Base-by-base conservation (phyloP, 169 alveolate genomes). In the Babesia ovis region DNA sequence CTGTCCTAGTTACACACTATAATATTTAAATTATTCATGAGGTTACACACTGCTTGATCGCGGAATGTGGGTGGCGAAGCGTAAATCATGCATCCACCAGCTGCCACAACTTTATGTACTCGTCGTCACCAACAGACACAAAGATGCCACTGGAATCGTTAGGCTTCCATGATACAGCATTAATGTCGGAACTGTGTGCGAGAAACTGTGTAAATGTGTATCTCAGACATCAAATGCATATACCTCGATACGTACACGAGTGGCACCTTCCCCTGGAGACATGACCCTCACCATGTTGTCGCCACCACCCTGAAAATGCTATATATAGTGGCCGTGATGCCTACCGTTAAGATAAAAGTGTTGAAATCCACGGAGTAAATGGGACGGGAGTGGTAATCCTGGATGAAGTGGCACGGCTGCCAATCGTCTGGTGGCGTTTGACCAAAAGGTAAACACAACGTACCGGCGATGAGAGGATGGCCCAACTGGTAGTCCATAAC, bases 51-150 rank as follows among this genome's bases (percentile, higher is more conserved):
- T 5, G 56, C 20, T 1, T 9, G 4, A 3, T 32, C n/a, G 6
- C 42, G 57, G 27, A 55, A 31, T 39, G 55, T 20, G 27, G 27
- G 27, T 48, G 9, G 14, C 12, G 27, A 6, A 48, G 14, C 32
- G 27, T 31, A 31, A 35, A 12, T 25, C 67, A 64, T 32, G 43
- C 3, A 41, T 22, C 29, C 35, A 48, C 75, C 58, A 73, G 42
- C 70, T 71, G 77, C 91, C 91, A 88, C 39, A 88, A 51, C 68
- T 85, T 83, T 45, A 88, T 73, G 48, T 76, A 84, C 58, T 85
- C 90, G 75, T 88, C 93, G 57, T 88, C 93, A 12, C 91, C 91
- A 18, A 85, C 90, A 3, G 91, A 68, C 6, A 89, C 91, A 34
- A 88, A 67, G 20, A 88, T 23, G 43, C 56, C 66, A 16, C 73